phyloP scores from a whole-genome alignment of 371 early-diverging fungal species.

The Umbelopsis sp. region DNA sequence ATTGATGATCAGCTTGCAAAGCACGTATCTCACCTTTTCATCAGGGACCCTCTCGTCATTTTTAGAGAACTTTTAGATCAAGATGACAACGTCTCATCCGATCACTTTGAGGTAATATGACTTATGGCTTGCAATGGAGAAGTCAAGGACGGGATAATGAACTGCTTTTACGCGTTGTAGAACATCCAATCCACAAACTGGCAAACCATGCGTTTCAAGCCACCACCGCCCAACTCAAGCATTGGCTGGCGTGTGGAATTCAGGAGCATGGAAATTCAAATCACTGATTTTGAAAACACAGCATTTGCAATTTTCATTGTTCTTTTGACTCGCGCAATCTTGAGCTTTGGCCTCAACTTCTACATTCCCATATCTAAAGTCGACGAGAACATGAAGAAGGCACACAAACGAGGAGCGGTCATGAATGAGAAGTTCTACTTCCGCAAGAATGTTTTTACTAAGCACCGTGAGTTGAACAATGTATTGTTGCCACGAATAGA shows the following conservation, averaged over 20 bases:
- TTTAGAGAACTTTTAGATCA: slow-evolving; percentile 89
- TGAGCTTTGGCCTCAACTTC: slow-evolving; percentile 90
- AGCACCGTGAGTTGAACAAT: slow-evolving; percentile 27
- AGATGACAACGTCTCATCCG: slow-evolving; percentile 80
- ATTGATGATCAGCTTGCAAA: slow-evolving; percentile 92
- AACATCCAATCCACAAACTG: slow-evolving; percentile 99
- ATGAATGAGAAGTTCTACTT: slow-evolving; percentile 86
- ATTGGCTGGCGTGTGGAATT: slow-evolving; percentile 99
- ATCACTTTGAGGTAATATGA: slow-evolving; percentile 91
- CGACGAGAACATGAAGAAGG: slow-evolving; percentile 95
- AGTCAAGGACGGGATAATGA: background rate
- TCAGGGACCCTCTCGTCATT: slow-evolving; percentile 97
- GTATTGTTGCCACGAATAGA: background rate
- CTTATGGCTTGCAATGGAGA: background rate
- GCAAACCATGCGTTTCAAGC: slow-evolving; percentile 99
- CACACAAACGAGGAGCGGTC: slow-evolving; percentile 88
- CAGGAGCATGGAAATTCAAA: slow-evolving; percentile 97
- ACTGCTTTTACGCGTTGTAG: slow-evolving; percentile 31
- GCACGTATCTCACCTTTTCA: slow-evolving; percentile 97
- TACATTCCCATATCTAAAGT: slow-evolving; percentile 97
- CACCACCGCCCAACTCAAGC: slow-evolving; percentile 87
- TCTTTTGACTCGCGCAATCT: slow-evolving; percentile 88
- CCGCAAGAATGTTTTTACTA: slow-evolving; percentile 78
- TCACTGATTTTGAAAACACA: slow-evolving; percentile 98
- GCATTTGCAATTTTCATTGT: slow-evolving; percentile 96